Evolutionary conservation across 331 rosid genomes (phyloP).

Genomic region (Cydonia oblonga): DNA sequence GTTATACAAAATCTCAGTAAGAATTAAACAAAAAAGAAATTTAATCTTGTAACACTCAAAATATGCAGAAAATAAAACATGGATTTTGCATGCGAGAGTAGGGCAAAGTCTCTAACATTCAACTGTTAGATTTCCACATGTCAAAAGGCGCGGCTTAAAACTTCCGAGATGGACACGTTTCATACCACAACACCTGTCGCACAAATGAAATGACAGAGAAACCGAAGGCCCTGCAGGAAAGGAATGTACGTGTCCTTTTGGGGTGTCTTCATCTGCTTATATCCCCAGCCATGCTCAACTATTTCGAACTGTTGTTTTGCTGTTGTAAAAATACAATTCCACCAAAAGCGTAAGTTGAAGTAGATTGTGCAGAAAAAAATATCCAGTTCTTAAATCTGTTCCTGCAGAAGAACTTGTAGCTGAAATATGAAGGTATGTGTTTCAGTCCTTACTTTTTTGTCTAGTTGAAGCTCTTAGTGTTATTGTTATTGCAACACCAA

Average conservation of each 20-base stretch:
- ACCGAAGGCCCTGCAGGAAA: constrained; percentile 1
- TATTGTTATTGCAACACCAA: not conserved
- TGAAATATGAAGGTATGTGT: constrained; percentile 1
- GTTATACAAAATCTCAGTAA: no score
- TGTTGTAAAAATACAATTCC: not conserved
- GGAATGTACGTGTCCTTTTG: constrained; percentile 43
- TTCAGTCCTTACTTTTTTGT: not conserved
- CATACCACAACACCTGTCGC: constrained; percentile 29
- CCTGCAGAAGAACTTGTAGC: not conserved
- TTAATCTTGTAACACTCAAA: no score
- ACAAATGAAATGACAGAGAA: constrained; percentile 19
- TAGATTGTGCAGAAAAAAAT: not conserved
- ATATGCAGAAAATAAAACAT: not conserved
- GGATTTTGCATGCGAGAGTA: not conserved
- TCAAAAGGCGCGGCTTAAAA: constrained; percentile 14
- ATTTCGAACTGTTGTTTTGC: not conserved
- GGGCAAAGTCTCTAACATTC: not conserved
- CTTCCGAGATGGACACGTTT: constrained; percentile 32
- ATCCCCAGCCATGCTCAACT: not conserved
- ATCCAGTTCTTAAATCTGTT: not conserved
- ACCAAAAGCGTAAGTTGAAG: not conserved
- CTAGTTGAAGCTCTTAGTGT: not conserved
- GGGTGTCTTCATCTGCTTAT: not conserved
- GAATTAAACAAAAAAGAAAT: no score
- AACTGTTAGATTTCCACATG: constrained; percentile 30